Evolutionary conservation across 805 yeast species (phyloP), one percentile per base, ranked within the genome.

Genomic region (Torulaspora indica): DNA sequence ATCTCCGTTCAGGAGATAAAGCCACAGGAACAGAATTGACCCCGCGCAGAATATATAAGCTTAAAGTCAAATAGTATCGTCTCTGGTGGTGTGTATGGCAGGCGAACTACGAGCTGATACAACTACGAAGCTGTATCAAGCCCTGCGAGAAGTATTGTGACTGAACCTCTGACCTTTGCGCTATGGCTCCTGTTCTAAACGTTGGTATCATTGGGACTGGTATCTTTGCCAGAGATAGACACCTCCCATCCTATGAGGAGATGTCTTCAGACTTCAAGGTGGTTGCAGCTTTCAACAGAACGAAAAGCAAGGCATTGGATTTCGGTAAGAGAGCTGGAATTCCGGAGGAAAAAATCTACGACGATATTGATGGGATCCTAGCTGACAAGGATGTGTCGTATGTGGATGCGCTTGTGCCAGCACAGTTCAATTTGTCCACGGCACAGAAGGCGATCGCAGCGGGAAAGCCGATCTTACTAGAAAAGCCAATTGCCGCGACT

Each of bases 401-500:
- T 24, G 75, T 91, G 23, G 97, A 91, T 61, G 95, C 88, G 2
- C 72, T 90, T 49, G 75, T 91, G 42, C 98, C 98, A n/a, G 95
- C 82, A 1, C 91, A 88, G 63, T 76, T 67, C 70, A 91, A 88
- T 63, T 69, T 79, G 36, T 78, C 72, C 31, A 81, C 81, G 2
- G 82, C 89, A 27, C 73, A 79, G 57, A 73, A 76, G 53, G 95
- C 95, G 2, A 70, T 87, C 43, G 74, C 76, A 38, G 75, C 84
- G 54, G 78, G 79, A 40, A 91, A 90, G 68, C 93, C 96, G 46
- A 72, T 90, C 36, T 72, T 79, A 30, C 66, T 91, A 57, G 98
- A 91, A 64, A 91, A 91, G 69, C 98, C 98, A 52, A 81, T 91
- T 61, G 93, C 97, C 27, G 95, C 95, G 31, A 81, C 76, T 48